phyloP scores from a whole-genome alignment of 208 protist species.

The Trypanosoma cruzi region DNA sequence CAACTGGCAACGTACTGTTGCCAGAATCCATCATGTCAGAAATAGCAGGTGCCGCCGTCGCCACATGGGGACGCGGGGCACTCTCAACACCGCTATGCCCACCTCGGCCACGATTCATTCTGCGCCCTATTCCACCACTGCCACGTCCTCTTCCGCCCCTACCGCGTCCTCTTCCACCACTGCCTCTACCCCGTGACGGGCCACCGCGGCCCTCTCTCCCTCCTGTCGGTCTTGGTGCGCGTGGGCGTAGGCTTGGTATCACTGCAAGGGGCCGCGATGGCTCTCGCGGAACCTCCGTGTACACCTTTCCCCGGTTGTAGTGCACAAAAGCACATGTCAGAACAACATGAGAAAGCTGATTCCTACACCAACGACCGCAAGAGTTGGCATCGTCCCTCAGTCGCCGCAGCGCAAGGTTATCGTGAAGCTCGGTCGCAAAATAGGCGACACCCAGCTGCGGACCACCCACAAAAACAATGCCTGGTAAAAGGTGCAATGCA shows the following conservation, averaged over 20 bases:
- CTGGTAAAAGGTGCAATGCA: conserved; percentile 61
- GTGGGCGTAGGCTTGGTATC: conserved; percentile 62
- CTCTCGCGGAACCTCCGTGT: conserved; percentile 60
- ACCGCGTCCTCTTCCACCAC: conserved; percentile 19
- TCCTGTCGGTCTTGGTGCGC: conserved; percentile 11
- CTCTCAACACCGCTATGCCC: background rate
- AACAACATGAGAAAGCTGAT: conserved; percentile 58
- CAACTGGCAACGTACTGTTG: background rate
- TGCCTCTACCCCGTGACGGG: conserved; percentile 13
- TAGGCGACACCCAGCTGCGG: conserved; percentile 64
- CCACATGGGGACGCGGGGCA: background rate
- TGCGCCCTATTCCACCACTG: background rate
- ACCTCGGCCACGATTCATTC: background rate
- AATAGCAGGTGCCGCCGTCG: conserved; percentile 5
- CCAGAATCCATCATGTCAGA: background rate
- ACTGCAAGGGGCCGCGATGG: conserved; percentile 49
- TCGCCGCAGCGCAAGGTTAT: conserved; percentile 59
- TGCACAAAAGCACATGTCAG: conserved; percentile 74
- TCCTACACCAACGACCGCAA: conserved; percentile 73
- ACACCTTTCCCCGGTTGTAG: conserved; percentile 52
- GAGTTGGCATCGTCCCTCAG: conserved; percentile 45
- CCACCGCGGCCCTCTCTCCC: conserved; percentile 30
- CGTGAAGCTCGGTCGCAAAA: conserved; percentile 69
- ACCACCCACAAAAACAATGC: conserved; percentile 69
- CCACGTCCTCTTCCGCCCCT: conserved; percentile 13